phyloP scores from a whole-genome alignment of 1,139 yeast species.

The Zygosaccharomyces pseudobailii region DNA sequence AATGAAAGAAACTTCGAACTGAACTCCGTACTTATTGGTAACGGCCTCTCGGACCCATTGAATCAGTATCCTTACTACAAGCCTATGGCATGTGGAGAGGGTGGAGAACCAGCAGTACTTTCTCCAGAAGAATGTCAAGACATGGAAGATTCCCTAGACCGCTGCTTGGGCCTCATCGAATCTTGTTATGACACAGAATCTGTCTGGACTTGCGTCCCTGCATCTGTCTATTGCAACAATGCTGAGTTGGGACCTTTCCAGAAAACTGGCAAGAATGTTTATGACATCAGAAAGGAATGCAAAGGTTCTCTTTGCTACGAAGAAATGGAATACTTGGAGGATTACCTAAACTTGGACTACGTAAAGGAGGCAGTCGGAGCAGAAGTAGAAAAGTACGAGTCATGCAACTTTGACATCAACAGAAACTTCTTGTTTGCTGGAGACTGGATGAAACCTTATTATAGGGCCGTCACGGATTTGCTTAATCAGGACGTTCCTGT shows the following conservation, averaged over 20 bases:
- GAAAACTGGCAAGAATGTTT: constrained; percentile 86
- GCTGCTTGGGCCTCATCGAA: constrained; percentile 76
- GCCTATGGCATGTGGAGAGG: constrained; percentile 97
- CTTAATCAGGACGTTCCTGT: constrained; percentile 61
- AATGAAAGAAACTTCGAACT: constrained; percentile 76
- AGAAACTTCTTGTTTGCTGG: constrained; percentile 81
- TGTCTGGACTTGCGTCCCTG: constrained; percentile 91
- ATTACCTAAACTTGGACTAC: constrained; percentile 60
- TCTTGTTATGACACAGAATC: constrained; percentile 75
- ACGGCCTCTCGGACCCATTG: constrained; percentile 91
- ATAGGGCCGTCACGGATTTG: constrained; percentile 53
- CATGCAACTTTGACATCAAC: constrained; percentile 82
- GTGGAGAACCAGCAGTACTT: constrained; percentile 81
- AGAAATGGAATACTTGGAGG: constrained; percentile 59
- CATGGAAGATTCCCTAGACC: constrained; percentile 69
- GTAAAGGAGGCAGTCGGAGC: constrained; percentile 86
- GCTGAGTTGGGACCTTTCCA: constrained; percentile 85
- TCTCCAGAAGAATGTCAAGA: constrained; percentile 65
- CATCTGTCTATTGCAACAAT: constrained; percentile 84
- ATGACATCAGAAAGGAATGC: constrained; percentile 86
- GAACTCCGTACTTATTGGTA: constrained; percentile 87
- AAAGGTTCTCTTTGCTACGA: constrained; percentile 76
- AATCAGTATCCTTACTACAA: constrained; percentile 83
- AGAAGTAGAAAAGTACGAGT: constrained; percentile 76
- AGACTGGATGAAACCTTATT: constrained; percentile 89